A percentile compares a stretch with the other conserved stretches of the same genome.
Conservation (phyloP, 495 filamentous ascomycete species). For the Penicillium coprophilum region DNA sequence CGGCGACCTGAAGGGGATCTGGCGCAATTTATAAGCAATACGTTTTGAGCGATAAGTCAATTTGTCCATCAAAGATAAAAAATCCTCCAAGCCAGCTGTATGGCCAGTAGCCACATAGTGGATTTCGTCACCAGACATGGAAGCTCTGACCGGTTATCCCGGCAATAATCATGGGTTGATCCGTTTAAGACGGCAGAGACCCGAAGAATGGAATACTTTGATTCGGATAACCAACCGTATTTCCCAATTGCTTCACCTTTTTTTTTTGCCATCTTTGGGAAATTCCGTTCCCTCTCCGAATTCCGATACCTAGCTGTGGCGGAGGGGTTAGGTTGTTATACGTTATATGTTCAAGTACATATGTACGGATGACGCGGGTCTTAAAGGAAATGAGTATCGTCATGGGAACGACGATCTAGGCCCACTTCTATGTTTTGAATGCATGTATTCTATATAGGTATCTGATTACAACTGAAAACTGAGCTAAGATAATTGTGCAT, state of each 20-base stretch:
- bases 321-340: background rate
- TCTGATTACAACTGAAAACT: background rate
- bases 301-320: background rate
- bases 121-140: conserved; percentile 31
- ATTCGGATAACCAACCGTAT: conserved; percentile 12
- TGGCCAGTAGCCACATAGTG: conserved; percentile 26
- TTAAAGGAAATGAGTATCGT: conserved; percentile 30
- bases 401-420: conserved; percentile 32
- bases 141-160: conserved; percentile 28
- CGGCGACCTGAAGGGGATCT: conserved; percentile 12
- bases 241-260: conserved; percentile 9
- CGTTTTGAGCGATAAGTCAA: conserved; percentile 11
- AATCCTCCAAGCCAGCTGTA: conserved; percentile 15
- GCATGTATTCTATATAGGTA: conserved; percentile 1
- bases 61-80: conserved; percentile 25
- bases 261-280: background rate
- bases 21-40: conserved; percentile 31
- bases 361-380: conserved; percentile 29
- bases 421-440: conserved; percentile 19
- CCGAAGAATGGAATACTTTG: background rate
- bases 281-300: background rate
- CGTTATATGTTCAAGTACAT: conserved; percentile 13
- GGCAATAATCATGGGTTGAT: conserved; percentile 20
- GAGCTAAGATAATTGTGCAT: conserved; percentile 21
- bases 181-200: conserved; percentile 17